Evolutionary conservation across 1,139 yeast species (phyloP).

Genomic region (Diutina scorzettiae): DNA sequence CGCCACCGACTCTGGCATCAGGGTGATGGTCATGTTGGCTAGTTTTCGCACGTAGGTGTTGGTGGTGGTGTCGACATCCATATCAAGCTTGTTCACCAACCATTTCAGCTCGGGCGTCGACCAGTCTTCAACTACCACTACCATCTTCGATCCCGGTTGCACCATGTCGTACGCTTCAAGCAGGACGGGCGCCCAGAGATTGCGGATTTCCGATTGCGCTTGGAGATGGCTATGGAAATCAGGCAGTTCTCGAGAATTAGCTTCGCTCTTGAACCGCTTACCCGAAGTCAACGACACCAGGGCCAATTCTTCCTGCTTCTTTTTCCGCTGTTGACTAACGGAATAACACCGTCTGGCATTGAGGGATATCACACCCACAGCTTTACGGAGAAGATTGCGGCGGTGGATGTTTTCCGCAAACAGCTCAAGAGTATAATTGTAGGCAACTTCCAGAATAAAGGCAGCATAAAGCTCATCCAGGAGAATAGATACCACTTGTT

Average conservation of each 20-base stretch:
- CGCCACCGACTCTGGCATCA: conserved; percentile 22
- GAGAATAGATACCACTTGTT: neutral
- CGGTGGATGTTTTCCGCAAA: conserved; percentile 26
- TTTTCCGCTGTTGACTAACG: conserved; percentile 16
- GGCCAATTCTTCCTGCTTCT: conserved; percentile 33
- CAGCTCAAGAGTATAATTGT: conserved; percentile 27
- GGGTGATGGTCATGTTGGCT: neutral
- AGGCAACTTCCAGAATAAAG: conserved; percentile 45
- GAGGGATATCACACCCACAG: no score
- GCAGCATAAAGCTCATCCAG: conserved; percentile 39
- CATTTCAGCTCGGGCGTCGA: conserved; percentile 29
- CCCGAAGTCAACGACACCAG: conserved; percentile 16
- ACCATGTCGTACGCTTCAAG: conserved; percentile 15
- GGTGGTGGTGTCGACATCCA: conserved; percentile 19
- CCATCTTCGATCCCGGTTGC: conserved; percentile 17
- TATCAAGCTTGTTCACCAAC: conserved; percentile 29
- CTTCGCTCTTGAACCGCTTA: conserved; percentile 7
- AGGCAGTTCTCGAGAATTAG: conserved; percentile 10
- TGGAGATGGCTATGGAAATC: neutral
- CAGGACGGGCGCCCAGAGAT: conserved; percentile 32
- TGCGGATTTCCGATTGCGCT: conserved; percentile 22
- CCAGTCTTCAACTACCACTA: conserved; percentile 37
- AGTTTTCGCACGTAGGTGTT: conserved; percentile 18
- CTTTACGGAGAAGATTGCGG: conserved; percentile 14
- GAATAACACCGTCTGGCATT: no score